Conservation (phyloP, 2,329 filamentous ascomycete species). For the Microcera coccophila region DNA sequence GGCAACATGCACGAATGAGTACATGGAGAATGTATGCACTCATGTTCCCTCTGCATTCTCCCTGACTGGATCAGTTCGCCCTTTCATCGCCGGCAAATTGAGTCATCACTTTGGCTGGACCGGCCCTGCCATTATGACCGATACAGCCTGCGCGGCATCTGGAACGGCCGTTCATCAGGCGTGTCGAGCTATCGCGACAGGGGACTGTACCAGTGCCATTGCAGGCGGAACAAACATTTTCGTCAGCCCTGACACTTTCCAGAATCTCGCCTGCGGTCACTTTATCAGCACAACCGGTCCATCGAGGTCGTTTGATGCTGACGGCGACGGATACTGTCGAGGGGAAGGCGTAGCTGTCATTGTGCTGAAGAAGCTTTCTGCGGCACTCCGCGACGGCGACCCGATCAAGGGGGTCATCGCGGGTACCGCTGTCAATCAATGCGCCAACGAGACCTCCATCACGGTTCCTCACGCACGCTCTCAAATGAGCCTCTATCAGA, state of each 20-base stretch:
- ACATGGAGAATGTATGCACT: conserved; percentile 7
- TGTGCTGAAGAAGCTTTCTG: conserved; percentile 40
- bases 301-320: conserved; percentile 35
- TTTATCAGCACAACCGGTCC: conserved; percentile 15
- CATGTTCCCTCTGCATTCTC: conserved; percentile 25
- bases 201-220: conserved; percentile 16
- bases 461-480: conserved; percentile 37
- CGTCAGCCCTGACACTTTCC: conserved; percentile 11
- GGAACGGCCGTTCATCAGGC: conserved; percentile 47
- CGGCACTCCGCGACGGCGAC: conserved; percentile 42
- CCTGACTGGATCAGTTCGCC: conserved; percentile 33
- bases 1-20: conserved; percentile 5
- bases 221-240: conserved; percentile 15
- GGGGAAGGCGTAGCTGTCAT: conserved; percentile 25
- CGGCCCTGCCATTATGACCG: conserved; percentile 33
- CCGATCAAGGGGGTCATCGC: conserved; percentile 32
- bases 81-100: conserved; percentile 34
- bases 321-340: conserved; percentile 16
- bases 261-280: conserved; percentile 12
- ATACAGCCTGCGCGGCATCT: conserved; percentile 39
- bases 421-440: conserved; percentile 33
- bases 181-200: conserved; percentile 37
- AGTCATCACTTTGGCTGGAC: conserved; percentile 38
- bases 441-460: conserved; percentile 40
- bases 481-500: conserved; percentile 35